phyloP scores from a whole-genome alignment of 1,284 basidiomycete genomes.

The Apiotrichum domesticum region DNA sequence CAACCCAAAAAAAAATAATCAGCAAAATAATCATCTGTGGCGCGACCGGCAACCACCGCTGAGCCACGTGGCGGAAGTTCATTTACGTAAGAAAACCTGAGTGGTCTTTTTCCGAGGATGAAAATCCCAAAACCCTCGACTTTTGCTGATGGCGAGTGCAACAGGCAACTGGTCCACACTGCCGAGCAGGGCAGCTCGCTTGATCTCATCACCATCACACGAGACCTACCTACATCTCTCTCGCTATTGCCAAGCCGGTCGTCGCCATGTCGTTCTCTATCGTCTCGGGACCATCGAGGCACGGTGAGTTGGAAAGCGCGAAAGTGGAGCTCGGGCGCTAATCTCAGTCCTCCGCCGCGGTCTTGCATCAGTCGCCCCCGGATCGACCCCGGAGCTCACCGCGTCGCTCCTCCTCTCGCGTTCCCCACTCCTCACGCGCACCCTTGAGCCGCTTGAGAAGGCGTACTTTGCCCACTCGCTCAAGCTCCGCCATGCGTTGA shows the following conservation, averaged over 20 bases:
- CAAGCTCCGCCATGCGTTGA: constrained; percentile 72
- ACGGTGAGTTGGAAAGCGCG: constrained; percentile 6
- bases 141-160: too few species aligned
- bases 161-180: too few species aligned
- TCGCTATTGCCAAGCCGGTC: neutral
- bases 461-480: constrained; percentile 83
- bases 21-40: too few species aligned
- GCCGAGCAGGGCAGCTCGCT: too few species aligned
- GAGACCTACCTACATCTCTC: neutral
- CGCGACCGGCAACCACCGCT: too few species aligned
- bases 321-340: neutral
- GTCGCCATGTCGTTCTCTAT: constrained; percentile 11
- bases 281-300: constrained; percentile 16
- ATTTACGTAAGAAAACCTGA: too few species aligned
- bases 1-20: too few species aligned
- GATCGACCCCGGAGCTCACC: constrained; percentile 31
- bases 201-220: neutral
- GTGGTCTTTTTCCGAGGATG: too few species aligned
- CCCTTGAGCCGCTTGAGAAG: constrained; percentile 69
- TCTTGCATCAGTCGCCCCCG: constrained; percentile 11
- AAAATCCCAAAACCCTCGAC: too few species aligned
- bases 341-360: constrained; percentile 14
- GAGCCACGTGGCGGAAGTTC: too few species aligned
- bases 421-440: constrained; percentile 71
- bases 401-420: constrained; percentile 70